Base-by-base conservation (phyloP, 352 stramenopile species). In the Pythium phragmitis region DNA sequence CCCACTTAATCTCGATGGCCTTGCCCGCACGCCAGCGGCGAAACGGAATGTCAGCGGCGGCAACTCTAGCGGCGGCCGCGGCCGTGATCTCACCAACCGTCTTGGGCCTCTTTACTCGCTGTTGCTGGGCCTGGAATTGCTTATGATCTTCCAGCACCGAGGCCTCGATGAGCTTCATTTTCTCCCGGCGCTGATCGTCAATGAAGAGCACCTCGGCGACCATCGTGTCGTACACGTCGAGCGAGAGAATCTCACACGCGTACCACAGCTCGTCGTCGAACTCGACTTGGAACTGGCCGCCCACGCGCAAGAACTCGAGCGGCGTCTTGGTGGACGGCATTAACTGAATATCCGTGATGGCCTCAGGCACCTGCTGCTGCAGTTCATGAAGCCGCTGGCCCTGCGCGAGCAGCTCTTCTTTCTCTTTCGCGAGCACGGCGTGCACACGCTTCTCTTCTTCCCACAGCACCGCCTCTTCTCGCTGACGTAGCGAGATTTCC, bases 251-350 rank as follows among this genome's bases (percentile, higher is more conserved):
- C 21, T 72, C 71, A 16, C 80, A 87, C 49, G 84, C 65, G 57
- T 94, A 91, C 81, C 83, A 92, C 14, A 70, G 64, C 26, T 87
- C 80, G 39, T 94, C 83, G 34, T 94, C 85, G 34, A 86, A 80
- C 36, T 88, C 76, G 14, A 94, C 81, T 36, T 92, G 76, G 9
- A 92, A 60, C 28, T 76, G 61, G 42, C 69, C 79, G 4, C 81
- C 82, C 9, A 77, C 60, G 6, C 56, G 58, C 19, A 94, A 54
- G 64, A 92, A 91, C 53, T 89, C 85, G n/a, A 94, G 72, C 3
- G 85, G 61, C 7, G 76, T 79, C 58, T 91, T 92, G 0, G 43
- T 68, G 0, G 79, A 80, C 7, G 64, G 68, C 11, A 81, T 56
- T 12, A 91, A 55, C 19, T 78, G 48, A 1, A 91, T 50, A 9